Evolutionary conservation across 2,329 filamentous ascomycete genomes (phyloP).

Genomic region (Alternaria postmessia): DNA sequence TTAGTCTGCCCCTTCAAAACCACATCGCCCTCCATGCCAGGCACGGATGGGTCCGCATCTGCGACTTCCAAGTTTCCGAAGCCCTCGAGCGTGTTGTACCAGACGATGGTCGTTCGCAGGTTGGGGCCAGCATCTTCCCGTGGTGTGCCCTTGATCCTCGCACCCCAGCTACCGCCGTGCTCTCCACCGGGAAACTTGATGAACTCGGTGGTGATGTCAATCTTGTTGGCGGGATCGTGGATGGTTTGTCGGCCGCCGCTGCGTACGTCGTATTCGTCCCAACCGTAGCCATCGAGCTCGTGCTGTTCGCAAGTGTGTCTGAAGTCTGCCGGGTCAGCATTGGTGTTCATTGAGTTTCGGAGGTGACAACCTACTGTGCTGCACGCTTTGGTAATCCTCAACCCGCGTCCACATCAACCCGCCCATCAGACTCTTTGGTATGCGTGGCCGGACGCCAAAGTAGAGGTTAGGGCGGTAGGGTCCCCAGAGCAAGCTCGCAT

Average conservation of each 20-base stretch:
- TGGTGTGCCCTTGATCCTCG: slow-evolving; percentile 82
- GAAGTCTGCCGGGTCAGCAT: slow-evolving; percentile 66
- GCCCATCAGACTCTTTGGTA: slow-evolving; percentile 81
- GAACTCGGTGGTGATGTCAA: slow-evolving; percentile 93
- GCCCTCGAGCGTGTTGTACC: slow-evolving; percentile 84
- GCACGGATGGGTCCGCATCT: slow-evolving; percentile 54
- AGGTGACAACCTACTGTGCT: slow-evolving; percentile 69
- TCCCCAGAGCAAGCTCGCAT: slow-evolving; percentile 93
- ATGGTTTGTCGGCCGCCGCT: slow-evolving; percentile 89
- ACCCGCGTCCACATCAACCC: slow-evolving; percentile 90
- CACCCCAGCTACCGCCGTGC: slow-evolving; percentile 91
- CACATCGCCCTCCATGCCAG: slow-evolving; percentile 69
- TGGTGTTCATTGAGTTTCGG: not conserved
- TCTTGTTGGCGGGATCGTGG: slow-evolving; percentile 84
- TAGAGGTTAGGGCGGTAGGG: slow-evolving; percentile 94
- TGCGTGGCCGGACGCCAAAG: slow-evolving; percentile 85
- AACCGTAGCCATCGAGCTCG: slow-evolving; percentile 95
- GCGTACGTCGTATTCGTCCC: slow-evolving; percentile 95
- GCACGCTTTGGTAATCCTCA: slow-evolving; percentile 77
- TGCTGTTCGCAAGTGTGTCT: slow-evolving; percentile 96
- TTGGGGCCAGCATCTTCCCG: slow-evolving; percentile 71
- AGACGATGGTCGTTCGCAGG: slow-evolving; percentile 79
- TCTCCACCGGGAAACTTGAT: slow-evolving; percentile 88
- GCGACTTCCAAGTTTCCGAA: slow-evolving; percentile 70
- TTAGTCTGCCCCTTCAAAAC: slow-evolving; percentile 73